phyloP scores from a whole-genome alignment of 2,329 filamentous ascomycete genomes.

The Aureobasidium sp. region DNA sequence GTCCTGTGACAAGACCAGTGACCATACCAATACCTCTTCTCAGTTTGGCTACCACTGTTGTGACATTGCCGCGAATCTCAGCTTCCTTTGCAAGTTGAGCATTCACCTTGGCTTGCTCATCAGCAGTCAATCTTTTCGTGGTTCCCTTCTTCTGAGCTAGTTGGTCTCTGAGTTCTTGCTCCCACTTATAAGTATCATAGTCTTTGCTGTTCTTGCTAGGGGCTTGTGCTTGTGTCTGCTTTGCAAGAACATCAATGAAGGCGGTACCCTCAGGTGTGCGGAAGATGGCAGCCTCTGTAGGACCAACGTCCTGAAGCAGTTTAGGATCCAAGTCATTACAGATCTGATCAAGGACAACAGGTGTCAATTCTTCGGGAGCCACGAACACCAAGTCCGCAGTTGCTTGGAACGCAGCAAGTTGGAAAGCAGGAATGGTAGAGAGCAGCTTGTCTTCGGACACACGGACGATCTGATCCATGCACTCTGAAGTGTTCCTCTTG shows the following conservation, averaged over 20 bases:
- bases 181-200: conserved; percentile 95
- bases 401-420: conserved; percentile 67
- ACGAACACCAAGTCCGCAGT: conserved; percentile 91
- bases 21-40: conserved; percentile 81
- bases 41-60: conserved; percentile 60
- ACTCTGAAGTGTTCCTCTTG: conserved; percentile 50
- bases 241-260: conserved; percentile 85
- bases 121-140: conserved; percentile 80
- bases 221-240: conserved; percentile 60
- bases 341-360: conserved; percentile 67
- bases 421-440: conserved; percentile 44
- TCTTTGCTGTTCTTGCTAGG: conserved; percentile 89
- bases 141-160: conserved; percentile 89
- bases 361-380: conserved; percentile 71
- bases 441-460: conserved; percentile 31
- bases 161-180: conserved; percentile 79
- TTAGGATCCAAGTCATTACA: conserved; percentile 61
- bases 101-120: conserved; percentile 84
- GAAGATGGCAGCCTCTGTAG: conserved; percentile 87
- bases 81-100: conserved; percentile 83
- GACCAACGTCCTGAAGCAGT: conserved; percentile 65
- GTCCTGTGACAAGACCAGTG: conserved; percentile 69
- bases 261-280: conserved; percentile 79
- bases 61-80: conserved; percentile 65
- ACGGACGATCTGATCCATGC: conserved; percentile 59